Conservation (phyloP, 2,329 filamentous ascomycete species). For the Verticillium alfalfae region DNA sequence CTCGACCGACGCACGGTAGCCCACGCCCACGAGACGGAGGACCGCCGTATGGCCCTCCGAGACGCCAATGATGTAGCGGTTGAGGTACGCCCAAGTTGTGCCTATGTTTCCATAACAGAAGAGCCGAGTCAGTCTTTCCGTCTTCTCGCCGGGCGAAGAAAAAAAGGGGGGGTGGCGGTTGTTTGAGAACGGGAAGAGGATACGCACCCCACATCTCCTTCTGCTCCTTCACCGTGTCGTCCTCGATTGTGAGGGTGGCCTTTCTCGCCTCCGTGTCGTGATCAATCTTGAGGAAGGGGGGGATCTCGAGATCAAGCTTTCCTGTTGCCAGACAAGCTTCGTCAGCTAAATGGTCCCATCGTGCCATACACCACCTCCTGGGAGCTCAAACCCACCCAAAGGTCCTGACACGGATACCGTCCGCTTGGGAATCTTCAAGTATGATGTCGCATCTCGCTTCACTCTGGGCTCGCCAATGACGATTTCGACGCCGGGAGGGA, state of each 20-base stretch:
- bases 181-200: background rate
- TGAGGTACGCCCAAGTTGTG: constrained; percentile 82
- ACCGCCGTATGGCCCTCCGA: constrained; percentile 95
- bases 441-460: constrained; percentile 51
- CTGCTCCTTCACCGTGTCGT: constrained; percentile 66
- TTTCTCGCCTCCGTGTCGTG: constrained; percentile 60
- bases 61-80: constrained; percentile 87
- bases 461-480: constrained; percentile 57
- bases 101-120: constrained; percentile 42
- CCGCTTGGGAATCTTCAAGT: constrained; percentile 56
- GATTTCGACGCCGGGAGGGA: constrained; percentile 80
- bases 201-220: constrained; percentile 89
- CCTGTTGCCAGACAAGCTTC: constrained; percentile 36
- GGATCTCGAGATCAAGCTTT: constrained; percentile 71
- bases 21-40: constrained; percentile 87
- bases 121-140: no score
- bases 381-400: constrained; percentile 52
- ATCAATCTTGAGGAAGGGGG: constrained; percentile 67
- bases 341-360: background rate
- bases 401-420: constrained; percentile 76
- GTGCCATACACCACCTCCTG: background rate
- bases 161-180: background rate
- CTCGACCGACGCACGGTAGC: constrained; percentile 87
- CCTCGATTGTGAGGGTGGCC: constrained; percentile 63
- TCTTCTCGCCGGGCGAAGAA: background rate